Conservation (phyloP, 352 stramenopile species). For the Thalassiosira hispida region DNA sequence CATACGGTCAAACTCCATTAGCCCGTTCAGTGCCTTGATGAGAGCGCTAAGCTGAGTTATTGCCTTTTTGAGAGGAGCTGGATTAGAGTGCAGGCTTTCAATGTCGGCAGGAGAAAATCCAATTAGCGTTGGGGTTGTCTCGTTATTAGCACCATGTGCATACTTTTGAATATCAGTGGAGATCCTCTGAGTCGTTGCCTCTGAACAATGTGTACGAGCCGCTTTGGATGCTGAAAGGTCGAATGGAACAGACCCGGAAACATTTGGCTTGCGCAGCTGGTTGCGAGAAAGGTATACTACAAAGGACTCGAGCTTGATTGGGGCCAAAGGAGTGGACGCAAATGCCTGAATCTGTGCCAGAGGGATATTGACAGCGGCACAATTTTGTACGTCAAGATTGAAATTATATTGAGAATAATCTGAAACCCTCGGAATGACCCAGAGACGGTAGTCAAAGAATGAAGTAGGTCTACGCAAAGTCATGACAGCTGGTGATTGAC, state of each 20-base stretch:
- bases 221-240: constrained; percentile 90
- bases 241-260: constrained; percentile 89
- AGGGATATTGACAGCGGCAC: constrained; percentile 85
- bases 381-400: constrained; percentile 78
- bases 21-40: constrained; percentile 82
- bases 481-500: constrained; percentile 74
- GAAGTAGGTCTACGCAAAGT: constrained; percentile 77
- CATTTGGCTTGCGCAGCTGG: constrained; percentile 69
- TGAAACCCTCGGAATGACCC: constrained; percentile 86
- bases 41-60: constrained; percentile 78
- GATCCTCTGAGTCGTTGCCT: constrained; percentile 92
- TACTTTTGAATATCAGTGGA: constrained; percentile 91
- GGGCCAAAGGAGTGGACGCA: constrained; percentile 78
- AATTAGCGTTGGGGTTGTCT: constrained; percentile 81
- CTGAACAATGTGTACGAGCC: constrained; percentile 91
- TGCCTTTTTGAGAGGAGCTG: constrained; percentile 71
- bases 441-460: constrained; percentile 85
- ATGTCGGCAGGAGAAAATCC: constrained; percentile 83
- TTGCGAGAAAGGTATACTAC: constrained; percentile 72
- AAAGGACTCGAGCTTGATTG: constrained; percentile 85
- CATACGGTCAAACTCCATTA: constrained; percentile 86
- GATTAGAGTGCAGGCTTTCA: constrained; percentile 77
- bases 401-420: constrained; percentile 84
- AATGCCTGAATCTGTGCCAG: constrained; percentile 84
- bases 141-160: constrained; percentile 79